phyloP scores from a whole-genome alignment of 169 alveolate species.

The Babesia gibsoni region DNA sequence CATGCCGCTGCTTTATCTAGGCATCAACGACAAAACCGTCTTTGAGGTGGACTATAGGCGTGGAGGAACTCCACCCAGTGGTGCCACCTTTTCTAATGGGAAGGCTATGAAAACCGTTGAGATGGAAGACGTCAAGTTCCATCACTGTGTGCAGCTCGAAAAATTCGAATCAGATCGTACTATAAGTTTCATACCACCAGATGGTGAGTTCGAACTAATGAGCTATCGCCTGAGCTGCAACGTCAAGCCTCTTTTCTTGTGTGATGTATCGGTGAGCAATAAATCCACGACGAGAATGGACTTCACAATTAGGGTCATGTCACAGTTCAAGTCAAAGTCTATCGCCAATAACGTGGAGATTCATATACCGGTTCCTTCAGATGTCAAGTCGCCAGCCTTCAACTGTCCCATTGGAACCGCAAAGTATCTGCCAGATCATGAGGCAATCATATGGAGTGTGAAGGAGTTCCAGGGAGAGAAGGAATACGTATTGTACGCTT shows the following conservation, averaged over 20 bases:
- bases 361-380: conserved; percentile 98
- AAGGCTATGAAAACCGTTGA: conserved; percentile 83
- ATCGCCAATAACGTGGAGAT: conserved; percentile 97
- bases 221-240: conserved; percentile 93
- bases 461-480: conserved; percentile 98
- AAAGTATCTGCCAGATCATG: conserved; percentile 94
- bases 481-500: conserved; percentile 95
- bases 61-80: conserved; percentile 8
- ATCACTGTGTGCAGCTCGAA: conserved; percentile 92
- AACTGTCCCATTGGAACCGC: conserved; percentile 95
- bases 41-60: conserved; percentile 68
- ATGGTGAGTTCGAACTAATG: conserved; percentile 98
- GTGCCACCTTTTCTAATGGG: not conserved
- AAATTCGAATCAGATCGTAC: conserved; percentile 89
- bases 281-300: conserved; percentile 90
- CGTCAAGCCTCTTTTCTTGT: conserved; percentile 96
- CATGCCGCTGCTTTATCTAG: conserved; percentile 98
- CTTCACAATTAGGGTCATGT: conserved; percentile 89
- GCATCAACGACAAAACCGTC: conserved; percentile 93
- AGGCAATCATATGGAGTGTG: conserved; percentile 92
- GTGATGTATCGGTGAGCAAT: conserved; percentile 90
- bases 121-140: conserved; percentile 99
- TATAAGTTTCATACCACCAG: conserved; percentile 98
- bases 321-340: conserved; percentile 89
- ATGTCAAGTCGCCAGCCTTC: conserved; percentile 93